Base-by-base conservation (phyloP, 2,329 filamentous ascomycete genomes). In the Atkinsonella hypoxylon region DNA sequence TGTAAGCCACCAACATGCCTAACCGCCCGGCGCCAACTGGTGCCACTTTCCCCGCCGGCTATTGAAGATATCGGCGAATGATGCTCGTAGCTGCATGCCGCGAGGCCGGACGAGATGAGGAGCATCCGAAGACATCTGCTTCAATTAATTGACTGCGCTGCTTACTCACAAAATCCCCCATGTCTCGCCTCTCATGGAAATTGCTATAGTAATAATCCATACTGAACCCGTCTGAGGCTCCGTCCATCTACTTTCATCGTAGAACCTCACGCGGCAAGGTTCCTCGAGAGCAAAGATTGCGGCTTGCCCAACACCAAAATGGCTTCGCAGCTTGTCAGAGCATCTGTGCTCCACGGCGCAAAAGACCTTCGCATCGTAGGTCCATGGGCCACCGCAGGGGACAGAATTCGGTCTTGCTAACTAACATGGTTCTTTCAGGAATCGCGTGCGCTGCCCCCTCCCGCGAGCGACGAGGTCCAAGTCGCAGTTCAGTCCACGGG, bases 401-500 rank as follows among this genome's bases (percentile, higher is more conserved):
- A 26, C 9, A 48, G 15, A 46, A 22, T 10, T 20, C 44, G 11
- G 30, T 13, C 36, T 26, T 41, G 40, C 46, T 49, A 32, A 52
- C 32, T 13, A 8, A 22, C 39, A 26, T 26, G 26, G 26, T 1
- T 8, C 8, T 26, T 26, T 41, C 31, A 82, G 79, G 72, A 81
- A 72, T 69, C 72, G 51, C 74, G 80, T 53, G 61, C 67, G 7
- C 71, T 84, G 22, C 64, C 78, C 4, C 51, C 73, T n/a, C 80
- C 80, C 13, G 68, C 68, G 13, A 64, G 71, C 52, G 68, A 73
- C 57, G 78, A 84, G 55, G 76, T 85, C 49, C 80, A 82, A 59
- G 70, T 85, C 54, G 69, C 76, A 55, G 70, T 83, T 59, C 75
- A 76, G 54, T 71, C 77, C 45, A 85, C 82, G 13, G 81, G 81